phyloP scores from a whole-genome alignment of 495 filamentous ascomycete genomes.

The Xylaria acuta region DNA sequence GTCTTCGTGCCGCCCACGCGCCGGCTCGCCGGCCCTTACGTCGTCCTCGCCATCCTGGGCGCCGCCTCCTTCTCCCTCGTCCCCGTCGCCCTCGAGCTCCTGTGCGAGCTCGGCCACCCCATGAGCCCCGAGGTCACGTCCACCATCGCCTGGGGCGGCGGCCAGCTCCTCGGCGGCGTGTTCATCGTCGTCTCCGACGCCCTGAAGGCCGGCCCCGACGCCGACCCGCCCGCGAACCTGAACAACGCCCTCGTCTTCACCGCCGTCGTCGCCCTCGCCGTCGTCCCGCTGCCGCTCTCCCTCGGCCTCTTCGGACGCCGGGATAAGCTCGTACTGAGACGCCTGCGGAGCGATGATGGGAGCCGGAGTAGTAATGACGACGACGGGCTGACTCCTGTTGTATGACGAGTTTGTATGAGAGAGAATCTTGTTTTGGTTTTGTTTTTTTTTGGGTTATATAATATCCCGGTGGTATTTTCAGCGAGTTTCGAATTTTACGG shows the following conservation, averaged over 20 bases:
- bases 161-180: conserved; percentile 77
- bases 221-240: conserved; percentile 72
- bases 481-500: neutral
- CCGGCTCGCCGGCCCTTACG: conserved; percentile 72
- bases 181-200: conserved; percentile 85
- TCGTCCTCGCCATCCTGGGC: conserved; percentile 75
- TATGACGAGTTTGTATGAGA: neutral
- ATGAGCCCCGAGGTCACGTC: conserved; percentile 86
- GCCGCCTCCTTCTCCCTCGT: conserved; percentile 81
- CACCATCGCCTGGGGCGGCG: conserved; percentile 83
- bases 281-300: conserved; percentile 68
- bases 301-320: conserved; percentile 69
- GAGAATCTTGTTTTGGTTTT: neutral
- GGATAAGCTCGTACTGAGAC: conserved; percentile 58
- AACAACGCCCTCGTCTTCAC: conserved; percentile 75
- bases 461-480: neutral
- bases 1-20: conserved; percentile 80
- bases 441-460: neutral
- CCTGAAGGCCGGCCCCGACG: conserved; percentile 65
- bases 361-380: neutral
- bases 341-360: conserved; percentile 56
- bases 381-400: neutral
- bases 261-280: conserved; percentile 69
- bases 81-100: conserved; percentile 83
- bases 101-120: conserved; percentile 86